Evolutionary conservation across 2,329 filamentous ascomycete genomes (phyloP), one percentile per base, ranked within the genome.

Genomic region (Colletotrichum incanum): DNA sequence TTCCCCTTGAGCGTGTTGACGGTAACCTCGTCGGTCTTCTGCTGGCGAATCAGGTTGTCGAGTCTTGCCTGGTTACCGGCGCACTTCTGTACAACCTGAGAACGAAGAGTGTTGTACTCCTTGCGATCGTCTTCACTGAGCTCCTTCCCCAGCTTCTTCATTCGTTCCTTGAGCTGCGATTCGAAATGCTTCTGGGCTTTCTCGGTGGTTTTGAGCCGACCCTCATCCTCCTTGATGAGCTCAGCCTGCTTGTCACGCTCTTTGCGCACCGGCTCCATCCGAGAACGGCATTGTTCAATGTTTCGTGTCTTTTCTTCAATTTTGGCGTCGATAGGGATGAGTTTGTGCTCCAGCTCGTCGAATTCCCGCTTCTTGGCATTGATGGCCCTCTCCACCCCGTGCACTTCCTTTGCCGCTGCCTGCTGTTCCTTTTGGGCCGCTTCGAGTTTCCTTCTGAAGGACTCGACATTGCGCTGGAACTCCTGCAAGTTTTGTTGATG

Each of bases 401-500:
- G 87, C 6, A 97, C 93, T 71, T 95, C 92, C 74, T 93, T 92
- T 47, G 90, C 90, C 39, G 94, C 92, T 70, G 93, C 90, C 4
- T 92, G 89, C 77, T 98, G 94, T n/a, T 96, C 93, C 76, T 91
- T 92, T 76, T 94, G 93, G 20, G 96, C 95, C 37, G 92, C 89
- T 65, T 98, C 94, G 5, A 98, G 89, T 71, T 89, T 91, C 74
- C 89, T 89, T 77, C 98, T 93, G 76, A 94, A 97, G 67, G 93
- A 91, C 78, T 97, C 93, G 26, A 98, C 92, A 45, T 94, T 95
- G 59, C 96, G 93, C 64, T 93, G 92, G 79, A 95, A 93, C 81
- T 98, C 96, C 80, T 97, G 97, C 26, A 99, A 87, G 76, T 98
- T 95, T 79, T 98, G 94, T 78, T 98, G 95, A 77, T 98, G 95